These are phyloP conservation scores for Hemisphaericaspora xylanilytica DNA, from an alignment of 1,139 yeast genomes.

Conservation along the genomic window DNA sequence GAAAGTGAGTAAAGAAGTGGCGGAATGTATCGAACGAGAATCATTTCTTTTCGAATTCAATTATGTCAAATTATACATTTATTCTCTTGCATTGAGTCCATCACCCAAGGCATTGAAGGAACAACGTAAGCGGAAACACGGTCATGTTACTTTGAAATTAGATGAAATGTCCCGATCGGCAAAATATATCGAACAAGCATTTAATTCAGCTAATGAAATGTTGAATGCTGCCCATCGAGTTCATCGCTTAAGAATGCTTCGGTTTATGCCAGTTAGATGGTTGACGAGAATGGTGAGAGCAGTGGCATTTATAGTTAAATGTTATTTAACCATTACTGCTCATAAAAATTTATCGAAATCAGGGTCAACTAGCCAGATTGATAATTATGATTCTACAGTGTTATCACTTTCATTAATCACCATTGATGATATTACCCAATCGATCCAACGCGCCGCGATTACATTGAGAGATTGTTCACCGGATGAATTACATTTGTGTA, in stretches of 20 bases:
- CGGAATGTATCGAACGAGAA: conserved; percentile 57
- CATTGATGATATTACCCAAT: conserved; percentile 63
- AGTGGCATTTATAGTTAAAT: conserved; percentile 85
- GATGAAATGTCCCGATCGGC: conserved; percentile 76
- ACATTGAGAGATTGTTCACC: conserved; percentile 82
- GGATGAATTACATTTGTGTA: conserved; percentile 81
- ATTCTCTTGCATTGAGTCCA: conserved; percentile 74
- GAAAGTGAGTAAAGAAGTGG: conserved; percentile 38
- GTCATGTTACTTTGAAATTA: conserved; percentile 43
- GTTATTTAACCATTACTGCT: conserved; percentile 67
- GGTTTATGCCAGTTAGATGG: conserved; percentile 90
- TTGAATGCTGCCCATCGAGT: conserved; percentile 70
- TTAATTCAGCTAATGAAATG: conserved; percentile 80
- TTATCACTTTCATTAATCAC: conserved; percentile 64
- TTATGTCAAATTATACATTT: conserved; percentile 79
- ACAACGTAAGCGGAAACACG: conserved; percentile 18
- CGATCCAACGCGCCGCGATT: conserved; percentile 71
- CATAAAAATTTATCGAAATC: conserved; percentile 28
- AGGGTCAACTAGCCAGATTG: conserved; percentile 23
- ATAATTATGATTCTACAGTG: conserved; percentile 48
- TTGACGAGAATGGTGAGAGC: conserved; percentile 85
- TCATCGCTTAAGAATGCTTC: conserved; percentile 59
- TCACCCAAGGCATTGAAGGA: conserved; percentile 27
- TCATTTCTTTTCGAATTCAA: conserved; percentile 77
- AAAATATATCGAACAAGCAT: conserved; percentile 77